Evolutionary conservation across 2,329 filamentous ascomycete species (phyloP), one percentile per base, ranked within the genome.

Genomic region (Decorospora gaudefroyi): DNA sequence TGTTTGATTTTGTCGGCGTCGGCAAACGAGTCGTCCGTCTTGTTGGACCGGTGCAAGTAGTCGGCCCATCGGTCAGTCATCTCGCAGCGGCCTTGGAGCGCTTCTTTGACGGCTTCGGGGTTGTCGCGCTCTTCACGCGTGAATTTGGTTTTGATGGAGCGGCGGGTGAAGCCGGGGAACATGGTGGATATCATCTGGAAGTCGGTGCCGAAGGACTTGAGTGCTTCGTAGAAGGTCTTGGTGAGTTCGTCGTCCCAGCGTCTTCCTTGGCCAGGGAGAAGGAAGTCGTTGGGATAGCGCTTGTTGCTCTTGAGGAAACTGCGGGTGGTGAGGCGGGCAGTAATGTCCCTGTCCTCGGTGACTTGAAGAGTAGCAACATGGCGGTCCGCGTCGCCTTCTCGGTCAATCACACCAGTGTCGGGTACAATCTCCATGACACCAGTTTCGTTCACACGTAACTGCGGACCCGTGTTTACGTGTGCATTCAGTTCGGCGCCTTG

Each of bases 101-200:
- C 82, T 23, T 77, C 76, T 49, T 82, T 83, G 55, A 95, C 78
- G 50, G 81, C 78, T 3, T 74, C 71, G 0, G 86, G 83, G 51
- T 85, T 78, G 39, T 81, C 75, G 22, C 82, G 78, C 71, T 93
- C 88, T 70, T 93, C 89, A 49, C 85, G 84, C 59, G 85, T 87
- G 72, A 89, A 93, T 67, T 93, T 93, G 53, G 86, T 79, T 73
- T 92, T 92, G 71, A 93, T 79, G 66, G 88, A 83, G 21, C 85
- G 80, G 12, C 89, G 79, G 47, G 81, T 86, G 61, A 86, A 84
- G 51, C 81, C 79, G 1, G 83, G 81, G 61, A 95, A 91, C 78
- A 90, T 83, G 57, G 82, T 81, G 46, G 81, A 79, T 57, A 95
- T 90, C 71, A 88, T 88, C 65, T 85, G 80, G 64, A 93, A 95